phyloP scores from a whole-genome alignment of 306 rosid species.

The Hylodesmum podocarpum region DNA sequence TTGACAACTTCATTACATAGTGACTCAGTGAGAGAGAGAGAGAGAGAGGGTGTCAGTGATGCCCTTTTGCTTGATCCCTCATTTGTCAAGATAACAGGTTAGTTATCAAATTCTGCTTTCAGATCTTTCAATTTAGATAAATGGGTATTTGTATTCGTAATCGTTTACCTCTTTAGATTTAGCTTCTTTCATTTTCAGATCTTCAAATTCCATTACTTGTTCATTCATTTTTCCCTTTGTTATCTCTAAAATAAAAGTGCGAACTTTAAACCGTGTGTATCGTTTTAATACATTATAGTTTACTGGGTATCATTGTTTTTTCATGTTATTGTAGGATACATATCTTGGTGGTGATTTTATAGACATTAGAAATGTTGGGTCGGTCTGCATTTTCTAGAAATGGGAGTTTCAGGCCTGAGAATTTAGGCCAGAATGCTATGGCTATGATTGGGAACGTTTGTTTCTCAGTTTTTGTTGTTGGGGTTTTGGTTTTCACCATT shows the following conservation, averaged over 20 bases:
- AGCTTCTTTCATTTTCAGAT: constrained; percentile 30
- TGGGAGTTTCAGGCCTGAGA: constrained; percentile 78
- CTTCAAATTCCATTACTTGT: constrained; percentile 21
- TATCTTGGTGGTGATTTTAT: constrained; percentile 24
- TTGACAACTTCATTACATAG: constrained; percentile 5
- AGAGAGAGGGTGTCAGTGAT: constrained; percentile 17
- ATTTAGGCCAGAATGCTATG: constrained; percentile 78
- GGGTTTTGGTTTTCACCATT: constrained; percentile 82
- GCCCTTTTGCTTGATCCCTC: constrained; percentile 27
- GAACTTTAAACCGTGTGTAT: constrained; percentile 3
- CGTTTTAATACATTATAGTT: constrained; percentile 32
- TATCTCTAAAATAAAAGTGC: constrained; percentile 32
- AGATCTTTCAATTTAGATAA: constrained; percentile 30
- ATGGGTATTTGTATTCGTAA: neutral
- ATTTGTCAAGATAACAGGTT: constrained; percentile 26
- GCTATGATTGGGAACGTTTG: constrained; percentile 89
- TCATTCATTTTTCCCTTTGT: constrained; percentile 23
- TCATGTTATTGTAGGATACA: constrained; percentile 32
- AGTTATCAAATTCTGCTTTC: constrained; percentile 31
- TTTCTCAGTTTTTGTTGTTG: constrained; percentile 82
- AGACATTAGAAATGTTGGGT: constrained; percentile 46
- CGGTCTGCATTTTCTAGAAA: constrained; percentile 57
- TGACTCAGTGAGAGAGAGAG: constrained; percentile 19
- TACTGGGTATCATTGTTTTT: constrained; percentile 44
- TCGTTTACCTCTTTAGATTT: neutral